phyloP scores from a whole-genome alignment of 208 protist species.

The Crithidia fasciculata region DNA sequence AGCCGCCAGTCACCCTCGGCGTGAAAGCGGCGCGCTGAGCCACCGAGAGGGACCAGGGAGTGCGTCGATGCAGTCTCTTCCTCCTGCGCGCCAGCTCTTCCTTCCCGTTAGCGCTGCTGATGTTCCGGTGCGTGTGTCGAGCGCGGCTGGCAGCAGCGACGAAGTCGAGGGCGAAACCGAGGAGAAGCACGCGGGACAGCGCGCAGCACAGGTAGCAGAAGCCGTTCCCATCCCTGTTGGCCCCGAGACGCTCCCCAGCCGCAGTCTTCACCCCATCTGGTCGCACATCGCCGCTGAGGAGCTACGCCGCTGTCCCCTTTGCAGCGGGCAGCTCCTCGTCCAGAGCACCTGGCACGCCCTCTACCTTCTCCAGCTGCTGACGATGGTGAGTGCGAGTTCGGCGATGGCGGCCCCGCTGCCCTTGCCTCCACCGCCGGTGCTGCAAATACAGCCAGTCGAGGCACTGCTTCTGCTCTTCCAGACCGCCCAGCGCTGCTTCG shows the following conservation, averaged over 20 bases:
- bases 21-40: neutral
- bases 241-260: conserved; percentile 9
- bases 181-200: neutral
- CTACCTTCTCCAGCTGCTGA: conserved; percentile 48
- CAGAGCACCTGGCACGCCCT: conserved; percentile 46
- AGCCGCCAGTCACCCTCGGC: neutral
- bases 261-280: conserved; percentile 29
- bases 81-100: neutral
- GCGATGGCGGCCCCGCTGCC: conserved; percentile 34
- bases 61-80: neutral
- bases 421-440: conserved; percentile 22
- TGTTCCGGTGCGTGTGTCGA: neutral
- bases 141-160: neutral
- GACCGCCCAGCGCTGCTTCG: conserved; percentile 26
- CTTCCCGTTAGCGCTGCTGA: conserved; percentile 16
- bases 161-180: neutral
- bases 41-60: neutral
- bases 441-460: conserved; percentile 30
- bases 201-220: neutral
- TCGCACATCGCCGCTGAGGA: conserved; percentile 22
- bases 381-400: conserved; percentile 42
- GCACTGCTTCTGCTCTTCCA: conserved; percentile 30
- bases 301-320: conserved; percentile 46
- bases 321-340: conserved; percentile 52
- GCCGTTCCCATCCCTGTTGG: conserved; percentile 16